Percentiles rank a stretch among this genome's conserved stretches.
Evolutionary conservation across 805 yeast species (phyloP).

Genomic region (Priceomyces fermenticarens): DNA sequence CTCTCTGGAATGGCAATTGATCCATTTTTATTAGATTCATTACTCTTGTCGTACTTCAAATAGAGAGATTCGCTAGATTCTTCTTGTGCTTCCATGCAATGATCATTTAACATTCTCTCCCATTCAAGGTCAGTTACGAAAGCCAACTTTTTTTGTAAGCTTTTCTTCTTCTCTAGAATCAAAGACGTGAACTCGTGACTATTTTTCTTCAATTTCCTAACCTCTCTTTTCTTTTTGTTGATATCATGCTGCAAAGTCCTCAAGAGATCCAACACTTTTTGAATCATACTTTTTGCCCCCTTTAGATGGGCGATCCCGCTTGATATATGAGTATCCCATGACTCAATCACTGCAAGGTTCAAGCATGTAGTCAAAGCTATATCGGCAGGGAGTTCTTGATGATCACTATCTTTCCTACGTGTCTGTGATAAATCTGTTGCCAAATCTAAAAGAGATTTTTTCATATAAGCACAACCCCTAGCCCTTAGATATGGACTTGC

Average conservation of each 20-base stretch:
- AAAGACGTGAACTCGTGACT: conserved; percentile 7
- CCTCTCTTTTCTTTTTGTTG: conserved; percentile 9
- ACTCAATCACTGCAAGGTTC: conserved; percentile 61
- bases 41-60: neutral
- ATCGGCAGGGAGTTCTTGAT: conserved; percentile 48
- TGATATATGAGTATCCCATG: conserved; percentile 66
- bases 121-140: conserved; percentile 32
- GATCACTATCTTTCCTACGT: conserved; percentile 11
- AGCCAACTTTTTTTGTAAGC: conserved; percentile 23
- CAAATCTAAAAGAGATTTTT: conserved; percentile 53
- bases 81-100: conserved; percentile 1
- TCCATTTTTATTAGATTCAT: neutral
- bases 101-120: conserved; percentile 22
- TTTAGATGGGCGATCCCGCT: conserved; percentile 68
- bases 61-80: conserved; percentile 1
- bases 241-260: conserved; percentile 20
- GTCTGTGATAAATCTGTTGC: conserved; percentile 50
- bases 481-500: conserved; percentile 44
- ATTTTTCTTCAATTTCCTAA: conserved; percentile 7
- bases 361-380: conserved; percentile 66
- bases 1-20: conserved; percentile 32
- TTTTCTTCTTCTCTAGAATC: conserved; percentile 5
- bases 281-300: conserved; percentile 63
- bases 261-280: conserved; percentile 37
- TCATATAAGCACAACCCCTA: conserved; percentile 57